Evolutionary conservation across 352 stramenopile species (phyloP).

Genomic region (Achlya hypogyna): DNA sequence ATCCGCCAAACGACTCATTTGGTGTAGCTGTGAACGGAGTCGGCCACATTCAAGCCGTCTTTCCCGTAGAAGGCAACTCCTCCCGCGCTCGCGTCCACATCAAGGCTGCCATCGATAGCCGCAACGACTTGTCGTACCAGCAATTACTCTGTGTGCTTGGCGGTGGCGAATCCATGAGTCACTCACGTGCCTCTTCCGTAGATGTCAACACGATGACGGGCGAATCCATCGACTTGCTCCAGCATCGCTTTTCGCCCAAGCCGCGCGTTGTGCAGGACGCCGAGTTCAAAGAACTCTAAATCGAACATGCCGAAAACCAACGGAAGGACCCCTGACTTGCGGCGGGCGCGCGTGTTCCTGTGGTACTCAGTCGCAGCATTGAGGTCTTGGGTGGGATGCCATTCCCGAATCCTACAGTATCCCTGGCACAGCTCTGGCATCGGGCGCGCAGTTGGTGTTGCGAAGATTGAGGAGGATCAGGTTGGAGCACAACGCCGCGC

Average conservation of each 20-base stretch:
- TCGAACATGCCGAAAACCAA: no score
- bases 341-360: not conserved
- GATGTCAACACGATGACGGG: not conserved
- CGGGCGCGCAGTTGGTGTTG: no score
- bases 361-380: not conserved
- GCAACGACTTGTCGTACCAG: not conserved
- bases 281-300: constrained; percentile 5
- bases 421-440: no score
- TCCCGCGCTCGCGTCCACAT: not conserved
- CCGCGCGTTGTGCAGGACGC: not conserved
- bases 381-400: no score
- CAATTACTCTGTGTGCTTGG: not conserved
- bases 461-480: no score
- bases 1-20: no score
- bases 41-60: not conserved
- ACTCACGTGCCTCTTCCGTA: not conserved
- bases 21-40: constrained; percentile 7
- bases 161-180: not conserved
- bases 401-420: no score
- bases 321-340: not conserved
- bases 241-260: not conserved
- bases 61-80: not conserved
- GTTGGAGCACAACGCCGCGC: no score
- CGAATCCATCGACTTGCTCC: constrained; percentile 7
- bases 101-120: not conserved